Evolutionary conservation across 805 yeast genomes (phyloP), one percentile per base, ranked within the genome.

Genomic region (Isabelozyma pseudorhagii): DNA sequence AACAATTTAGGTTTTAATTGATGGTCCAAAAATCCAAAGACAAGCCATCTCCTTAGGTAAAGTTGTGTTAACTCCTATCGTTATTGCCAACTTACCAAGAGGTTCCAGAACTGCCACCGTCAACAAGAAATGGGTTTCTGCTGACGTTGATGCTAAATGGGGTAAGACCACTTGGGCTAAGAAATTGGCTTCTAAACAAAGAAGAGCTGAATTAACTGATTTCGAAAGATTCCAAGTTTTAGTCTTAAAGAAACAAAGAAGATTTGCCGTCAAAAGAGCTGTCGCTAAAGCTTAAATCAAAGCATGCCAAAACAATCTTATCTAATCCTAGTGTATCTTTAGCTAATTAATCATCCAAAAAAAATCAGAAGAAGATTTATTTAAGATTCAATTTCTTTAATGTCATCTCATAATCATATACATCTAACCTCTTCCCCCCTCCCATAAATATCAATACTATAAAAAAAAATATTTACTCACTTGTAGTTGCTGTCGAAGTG

Each of bases 221-320:
- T 94, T 94, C 70, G 97, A 94, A 84, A 92, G 99, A 86, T 94
- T 94, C 97, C 97, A 93, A 85, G 99, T 93, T 67, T 74, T 88
- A 77, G 96, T 91, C 67, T 85, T 91, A 77, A 94, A 88, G 88
- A 94, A 93, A 86, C 97, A 96, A 84, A 90, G 89, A 81, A 88
- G 91, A 81, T 87, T 77, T 75, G 89, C 91, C 79, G 93, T 90
- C 71, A 89, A 87, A 83, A 92, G 90, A 84, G 96, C 96, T 78
- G 85, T 88, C 71, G 96, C 97, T 72, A 91, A 92, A 87, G 97
- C 96, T 79, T 87, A 85, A 81, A 67, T 53, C 46, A 51, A n/a
- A 38, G 10, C 14, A 41, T 14, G 18, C 6, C 10, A 49, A 50
- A 46, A 53, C 50, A 52, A 48, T 48, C 43, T 49, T 49, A 42